Conservation (phyloP, 2,329 filamentous ascomycete species). For the Colletotrichum cordylinicola region DNA sequence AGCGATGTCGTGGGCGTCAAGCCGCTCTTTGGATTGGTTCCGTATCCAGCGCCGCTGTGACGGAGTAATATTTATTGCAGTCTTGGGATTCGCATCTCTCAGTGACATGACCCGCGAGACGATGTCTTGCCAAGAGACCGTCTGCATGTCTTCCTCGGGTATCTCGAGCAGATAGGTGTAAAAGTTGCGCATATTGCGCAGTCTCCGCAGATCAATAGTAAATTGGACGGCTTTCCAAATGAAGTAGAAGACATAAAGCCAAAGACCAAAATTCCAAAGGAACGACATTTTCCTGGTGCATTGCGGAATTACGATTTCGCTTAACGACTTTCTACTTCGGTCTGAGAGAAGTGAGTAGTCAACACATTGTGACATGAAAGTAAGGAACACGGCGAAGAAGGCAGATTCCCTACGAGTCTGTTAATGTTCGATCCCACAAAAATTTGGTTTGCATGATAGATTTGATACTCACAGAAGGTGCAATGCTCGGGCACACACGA, state of each 20-base stretch:
- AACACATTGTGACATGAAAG: constrained; percentile 85
- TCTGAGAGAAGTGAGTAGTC: constrained; percentile 73
- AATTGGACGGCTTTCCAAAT: constrained; percentile 80
- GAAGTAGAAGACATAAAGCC: constrained; percentile 87
- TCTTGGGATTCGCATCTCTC: constrained; percentile 86
- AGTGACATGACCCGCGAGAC: constrained; percentile 85
- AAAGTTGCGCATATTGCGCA: constrained; percentile 83
- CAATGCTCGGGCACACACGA: constrained; percentile 73
- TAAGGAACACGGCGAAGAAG: constrained; percentile 83
- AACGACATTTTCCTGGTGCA: constrained; percentile 80
- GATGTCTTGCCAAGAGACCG: constrained; percentile 91
- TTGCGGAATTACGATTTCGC: constrained; percentile 67
- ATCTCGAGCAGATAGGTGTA: constrained; percentile 84
- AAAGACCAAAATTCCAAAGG: constrained; percentile 78
- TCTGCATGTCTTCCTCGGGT: constrained; percentile 85
- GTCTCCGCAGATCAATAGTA: constrained; percentile 73
- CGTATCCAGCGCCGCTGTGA: constrained; percentile 67
- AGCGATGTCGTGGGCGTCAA: constrained; percentile 96
- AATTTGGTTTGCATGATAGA: background rate
- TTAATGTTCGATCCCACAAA: background rate
- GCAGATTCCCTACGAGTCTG: constrained; percentile 67
- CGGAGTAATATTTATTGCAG: constrained; percentile 62
- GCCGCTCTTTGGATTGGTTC: constrained; percentile 88
- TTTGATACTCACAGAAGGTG: constrained; percentile 70
- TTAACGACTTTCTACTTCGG: constrained; percentile 63